Evolutionary conservation across 164 flowering plant species (phyloP).

Genomic region (Piper betle): DNA sequence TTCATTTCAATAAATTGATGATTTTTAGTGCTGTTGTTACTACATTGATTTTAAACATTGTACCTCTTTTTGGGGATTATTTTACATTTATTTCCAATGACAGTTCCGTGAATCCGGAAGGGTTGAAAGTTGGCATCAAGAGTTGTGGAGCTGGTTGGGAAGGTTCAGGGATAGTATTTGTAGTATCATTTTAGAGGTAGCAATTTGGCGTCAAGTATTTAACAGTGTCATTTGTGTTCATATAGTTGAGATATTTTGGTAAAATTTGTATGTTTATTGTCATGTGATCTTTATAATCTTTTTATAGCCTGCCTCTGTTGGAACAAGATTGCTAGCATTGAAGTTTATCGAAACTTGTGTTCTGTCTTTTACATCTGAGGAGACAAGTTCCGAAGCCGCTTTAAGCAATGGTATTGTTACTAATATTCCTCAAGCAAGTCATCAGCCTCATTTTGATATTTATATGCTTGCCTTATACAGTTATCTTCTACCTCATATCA

Average conservation of each 20-base stretch:
- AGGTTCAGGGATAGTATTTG: slow-evolving; percentile 65
- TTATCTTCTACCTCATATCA: neutral
- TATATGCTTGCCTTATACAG: neutral
- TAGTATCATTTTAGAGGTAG: slow-evolving; percentile 57
- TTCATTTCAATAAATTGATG: neutral
- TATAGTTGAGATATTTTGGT: neutral
- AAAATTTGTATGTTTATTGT: neutral
- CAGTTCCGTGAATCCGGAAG: slow-evolving; percentile 62
- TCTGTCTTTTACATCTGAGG: slow-evolving; percentile 52
- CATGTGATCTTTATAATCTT: slow-evolving; percentile 5
- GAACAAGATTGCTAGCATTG: slow-evolving; percentile 61
- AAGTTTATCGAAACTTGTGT: slow-evolving; percentile 76
- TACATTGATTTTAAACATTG: neutral
- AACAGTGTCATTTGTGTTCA: neutral
- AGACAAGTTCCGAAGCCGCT: slow-evolving; percentile 29
- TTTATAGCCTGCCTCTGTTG: slow-evolving; percentile 54
- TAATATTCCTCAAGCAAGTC: neutral
- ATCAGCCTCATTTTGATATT: neutral
- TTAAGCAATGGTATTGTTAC: slow-evolving; percentile 40
- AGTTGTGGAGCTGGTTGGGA: slow-evolving; percentile 70
- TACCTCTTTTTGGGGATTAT: neutral
- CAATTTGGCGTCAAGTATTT: neutral
- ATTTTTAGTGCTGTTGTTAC: too few species aligned
- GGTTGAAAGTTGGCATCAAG: slow-evolving; percentile 80
- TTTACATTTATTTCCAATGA: neutral